Evolutionary conservation across 345 rosid genomes (phyloP).

Genomic region (Lepidium africanum): DNA sequence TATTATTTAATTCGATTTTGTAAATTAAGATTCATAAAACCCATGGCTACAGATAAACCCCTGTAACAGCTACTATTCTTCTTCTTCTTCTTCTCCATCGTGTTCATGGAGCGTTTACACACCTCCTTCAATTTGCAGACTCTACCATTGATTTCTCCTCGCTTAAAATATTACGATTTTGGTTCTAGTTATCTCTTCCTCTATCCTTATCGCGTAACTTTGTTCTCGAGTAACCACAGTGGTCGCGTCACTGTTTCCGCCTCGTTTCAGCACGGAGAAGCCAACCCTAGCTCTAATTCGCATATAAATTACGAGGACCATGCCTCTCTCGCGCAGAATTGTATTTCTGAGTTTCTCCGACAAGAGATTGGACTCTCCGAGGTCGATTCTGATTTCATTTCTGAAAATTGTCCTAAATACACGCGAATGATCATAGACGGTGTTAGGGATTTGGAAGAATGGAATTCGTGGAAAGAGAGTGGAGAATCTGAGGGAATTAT

Average conservation of each 20-base stretch:
- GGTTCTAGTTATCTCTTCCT: not conserved
- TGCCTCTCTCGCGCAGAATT: conserved; percentile 36
- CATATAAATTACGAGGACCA: conserved; percentile 17
- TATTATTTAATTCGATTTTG: not conserved
- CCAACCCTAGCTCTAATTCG: not conserved
- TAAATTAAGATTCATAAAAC: not conserved
- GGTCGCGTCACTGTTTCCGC: conserved; percentile 13
- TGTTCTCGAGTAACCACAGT: not conserved
- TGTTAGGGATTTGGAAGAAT: conserved; percentile 71
- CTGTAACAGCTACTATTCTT: conserved; percentile 6
- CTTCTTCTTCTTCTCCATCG: conserved; percentile 5
- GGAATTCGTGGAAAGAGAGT: conserved; percentile 43
- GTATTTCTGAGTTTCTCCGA: conserved; percentile 44
- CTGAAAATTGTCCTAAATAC: conserved; percentile 48
- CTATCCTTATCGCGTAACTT: conserved; percentile 15
- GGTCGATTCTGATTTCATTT: conserved; percentile 41
- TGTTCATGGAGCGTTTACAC: conserved; percentile 13
- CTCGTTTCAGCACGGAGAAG: conserved; percentile 3
- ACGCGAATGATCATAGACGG: conserved; percentile 46
- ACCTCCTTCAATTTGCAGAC: conserved; percentile 7
- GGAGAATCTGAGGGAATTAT: conserved; percentile 12
- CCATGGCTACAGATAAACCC: conserved; percentile 24
- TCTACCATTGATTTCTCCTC: not conserved
- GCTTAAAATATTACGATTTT: not conserved
- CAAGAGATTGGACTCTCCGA: conserved; percentile 41